A percentile compares a stretch with the other conserved stretches of the same genome.
phyloP scores from a whole-genome alignment of 768 basidiomycete species.

The Mycena sanguinolenta region DNA sequence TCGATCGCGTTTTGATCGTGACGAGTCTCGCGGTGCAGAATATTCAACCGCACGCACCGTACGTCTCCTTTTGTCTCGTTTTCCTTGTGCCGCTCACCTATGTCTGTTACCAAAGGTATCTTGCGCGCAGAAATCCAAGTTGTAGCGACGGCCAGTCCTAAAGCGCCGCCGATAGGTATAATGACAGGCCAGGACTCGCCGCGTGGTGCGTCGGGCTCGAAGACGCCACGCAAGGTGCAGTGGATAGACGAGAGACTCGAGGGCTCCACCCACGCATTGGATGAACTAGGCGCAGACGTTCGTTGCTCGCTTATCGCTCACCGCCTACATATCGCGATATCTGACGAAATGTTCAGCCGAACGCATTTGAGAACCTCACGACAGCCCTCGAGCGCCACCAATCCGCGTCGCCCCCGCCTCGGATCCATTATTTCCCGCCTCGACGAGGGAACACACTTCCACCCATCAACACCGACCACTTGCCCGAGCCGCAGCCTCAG shows the following conservation, averaged over 20 bases:
- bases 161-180: slow-evolving; percentile 23
- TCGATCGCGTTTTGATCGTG: too few relatives aligned
- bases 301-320: too few relatives aligned
- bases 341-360: slow-evolving; percentile 49
- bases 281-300: slow-evolving; percentile 69
- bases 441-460: slow-evolving; percentile 34
- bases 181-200: slow-evolving; percentile 30
- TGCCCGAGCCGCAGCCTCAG: not conserved
- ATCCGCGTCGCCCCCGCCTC: slow-evolving; percentile 39
- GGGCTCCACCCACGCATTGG: slow-evolving; percentile 56
- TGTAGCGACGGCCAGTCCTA: slow-evolving; percentile 3
- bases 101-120: slow-evolving; percentile 24
- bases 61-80: slow-evolving; percentile 1
- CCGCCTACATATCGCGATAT: not conserved
- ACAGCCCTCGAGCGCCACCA: slow-evolving; percentile 67
- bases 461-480: slow-evolving; percentile 25
- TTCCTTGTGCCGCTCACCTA: slow-evolving; percentile 5
- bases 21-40: not conserved
- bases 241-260: slow-evolving; percentile 52
- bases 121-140: not conserved
- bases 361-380: slow-evolving; percentile 62
- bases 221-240: slow-evolving; percentile 66
- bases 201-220: slow-evolving; percentile 44
- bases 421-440: slow-evolving; percentile 50
- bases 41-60: not conserved